phyloP scores from a whole-genome alignment of 805 yeast genomes.

The Yamadazyma endophytica region DNA sequence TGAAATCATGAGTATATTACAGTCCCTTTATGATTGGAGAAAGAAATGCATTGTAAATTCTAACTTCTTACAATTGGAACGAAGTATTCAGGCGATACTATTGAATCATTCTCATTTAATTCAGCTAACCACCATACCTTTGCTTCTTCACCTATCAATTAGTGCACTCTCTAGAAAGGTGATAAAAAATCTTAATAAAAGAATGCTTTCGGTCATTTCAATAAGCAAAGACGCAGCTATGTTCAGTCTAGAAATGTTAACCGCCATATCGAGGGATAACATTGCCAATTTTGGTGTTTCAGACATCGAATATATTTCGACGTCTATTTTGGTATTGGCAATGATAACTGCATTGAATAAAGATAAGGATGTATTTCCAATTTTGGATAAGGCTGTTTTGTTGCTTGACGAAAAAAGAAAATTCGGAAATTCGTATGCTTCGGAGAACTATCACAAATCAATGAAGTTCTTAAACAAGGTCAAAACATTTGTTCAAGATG shows the following conservation, averaged over 20 bases:
- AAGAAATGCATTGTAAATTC: no score
- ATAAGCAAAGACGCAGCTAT: slow-evolving; percentile 4
- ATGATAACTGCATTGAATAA: slow-evolving; percentile 4
- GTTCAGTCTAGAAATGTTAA: slow-evolving; percentile 3
- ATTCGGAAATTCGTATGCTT: slow-evolving; percentile 4
- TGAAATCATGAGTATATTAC: slow-evolving; percentile 3
- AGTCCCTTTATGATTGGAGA: slow-evolving; percentile 4
- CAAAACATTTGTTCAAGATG: slow-evolving; percentile 3
- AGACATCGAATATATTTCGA: slow-evolving; percentile 5
- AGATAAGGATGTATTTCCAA: slow-evolving; percentile 3
- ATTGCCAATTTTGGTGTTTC: slow-evolving; percentile 4
- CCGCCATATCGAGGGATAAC: slow-evolving; percentile 3
- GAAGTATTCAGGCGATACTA: slow-evolving; percentile 3
- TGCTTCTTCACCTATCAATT: slow-evolving; percentile 3
- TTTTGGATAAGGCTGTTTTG: slow-evolving; percentile 1
- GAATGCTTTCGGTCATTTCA: slow-evolving; percentile 4
- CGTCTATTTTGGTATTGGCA: slow-evolving; percentile 4
- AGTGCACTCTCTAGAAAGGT: slow-evolving; percentile 2
- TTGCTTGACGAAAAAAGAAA: slow-evolving; percentile 4
- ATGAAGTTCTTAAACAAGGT: slow-evolving; percentile 2
- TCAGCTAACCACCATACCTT: slow-evolving; percentile 5
- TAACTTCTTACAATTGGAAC: no score
- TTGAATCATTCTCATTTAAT: slow-evolving; percentile 5
- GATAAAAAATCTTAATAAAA: neutral
- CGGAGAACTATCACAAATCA: slow-evolving; percentile 1